Evolutionary conservation across 176 grass and related monocot species (phyloP).

Genomic region (Alloteropsis semialata): DNA sequence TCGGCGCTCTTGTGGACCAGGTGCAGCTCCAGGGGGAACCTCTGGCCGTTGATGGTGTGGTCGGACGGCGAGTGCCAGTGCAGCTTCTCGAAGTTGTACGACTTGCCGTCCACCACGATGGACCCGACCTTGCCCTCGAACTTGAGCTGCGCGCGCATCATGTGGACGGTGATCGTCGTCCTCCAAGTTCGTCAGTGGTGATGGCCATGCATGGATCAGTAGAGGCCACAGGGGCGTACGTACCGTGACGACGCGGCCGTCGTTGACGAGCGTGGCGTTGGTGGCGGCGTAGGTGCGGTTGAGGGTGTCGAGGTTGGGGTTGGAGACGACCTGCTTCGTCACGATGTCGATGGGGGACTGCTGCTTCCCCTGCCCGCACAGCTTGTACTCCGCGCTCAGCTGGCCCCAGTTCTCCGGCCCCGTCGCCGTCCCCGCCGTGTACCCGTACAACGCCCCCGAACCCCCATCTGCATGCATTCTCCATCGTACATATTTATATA

Average conservation of each 20-base stretch:
- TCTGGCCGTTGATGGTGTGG: constrained; percentile 73
- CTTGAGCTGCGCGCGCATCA: constrained; percentile 20
- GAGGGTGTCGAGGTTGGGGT: constrained; percentile 13
- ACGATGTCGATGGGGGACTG: constrained; percentile 81
- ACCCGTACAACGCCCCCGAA: no score
- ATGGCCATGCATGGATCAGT: background rate
- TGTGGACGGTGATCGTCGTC: no score
- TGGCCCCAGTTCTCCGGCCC: constrained; percentile 20
- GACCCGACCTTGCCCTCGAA: constrained; percentile 36
- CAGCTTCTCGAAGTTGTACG: constrained; percentile 31
- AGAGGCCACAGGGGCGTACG: no score
- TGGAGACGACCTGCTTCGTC: constrained; percentile 1
- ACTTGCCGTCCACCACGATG: constrained; percentile 33
- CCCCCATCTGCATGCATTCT: no score
- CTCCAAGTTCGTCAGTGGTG: no score
- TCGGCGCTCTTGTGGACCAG: constrained; percentile 51
- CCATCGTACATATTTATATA: background rate
- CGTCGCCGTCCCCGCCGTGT: no score
- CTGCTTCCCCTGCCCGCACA: constrained; percentile 41
- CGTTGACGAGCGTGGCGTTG: constrained; percentile 49
- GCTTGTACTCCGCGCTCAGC: constrained; percentile 40
- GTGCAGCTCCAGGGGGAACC: constrained; percentile 63
- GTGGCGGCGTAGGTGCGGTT: constrained; percentile 37
- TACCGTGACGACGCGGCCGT: constrained; percentile 49
- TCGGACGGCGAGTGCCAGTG: constrained; percentile 75